Evolutionary conservation across 352 stramenopile species (phyloP), one percentile per base, ranked within the genome.

Genomic region (Pythium sukuiense): DNA sequence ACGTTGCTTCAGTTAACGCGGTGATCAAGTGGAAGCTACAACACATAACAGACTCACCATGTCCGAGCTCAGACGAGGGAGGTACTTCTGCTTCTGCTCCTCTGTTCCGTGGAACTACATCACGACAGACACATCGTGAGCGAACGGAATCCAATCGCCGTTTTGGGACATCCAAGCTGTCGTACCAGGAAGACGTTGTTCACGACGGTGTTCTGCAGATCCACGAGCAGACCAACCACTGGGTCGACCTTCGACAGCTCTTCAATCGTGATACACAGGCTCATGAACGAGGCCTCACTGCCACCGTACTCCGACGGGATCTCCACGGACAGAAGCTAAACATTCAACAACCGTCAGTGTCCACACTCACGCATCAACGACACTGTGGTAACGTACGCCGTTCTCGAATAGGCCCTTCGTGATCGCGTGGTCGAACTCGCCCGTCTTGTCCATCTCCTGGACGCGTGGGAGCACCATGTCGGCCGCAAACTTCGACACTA

Each of bases 241-340:
- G 96, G 95, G 70, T 99, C 97, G 16, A 99, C 88, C 64, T 97
- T 92, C 8, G 93, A 97, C 24, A 99, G 76, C 83, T 99, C 96
- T 77, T 99, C 96, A 37, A 99, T 97, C 12, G 94, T 97, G 46
- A 99, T 82, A 62, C 92, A 97, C 24, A 97, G 81, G 29, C 85
- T 95, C 74, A 98, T 98, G 74, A 99, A 99, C 16, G 85, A 97
- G 27, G 97, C 87, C 41, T 95, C 96, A 29, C 79, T 93, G 37
- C 97, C 97, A 48, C 89, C 90, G 66, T 92, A 98, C 30, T 98
- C 81, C 53, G 90, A 87, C 13, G 93, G 93, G 61, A 99, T 98
- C 80, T 99, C 95, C 67, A 99, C 92, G 18, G 95, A 97, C 81
- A 99, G 92, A 63, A 99, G 70, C 50, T 63, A n/a, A 9, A 61